Evolutionary conservation across 768 basidiomycete genomes (phyloP), one percentile per base, ranked within the genome.

Genomic region (Favolaschia claudopus): DNA sequence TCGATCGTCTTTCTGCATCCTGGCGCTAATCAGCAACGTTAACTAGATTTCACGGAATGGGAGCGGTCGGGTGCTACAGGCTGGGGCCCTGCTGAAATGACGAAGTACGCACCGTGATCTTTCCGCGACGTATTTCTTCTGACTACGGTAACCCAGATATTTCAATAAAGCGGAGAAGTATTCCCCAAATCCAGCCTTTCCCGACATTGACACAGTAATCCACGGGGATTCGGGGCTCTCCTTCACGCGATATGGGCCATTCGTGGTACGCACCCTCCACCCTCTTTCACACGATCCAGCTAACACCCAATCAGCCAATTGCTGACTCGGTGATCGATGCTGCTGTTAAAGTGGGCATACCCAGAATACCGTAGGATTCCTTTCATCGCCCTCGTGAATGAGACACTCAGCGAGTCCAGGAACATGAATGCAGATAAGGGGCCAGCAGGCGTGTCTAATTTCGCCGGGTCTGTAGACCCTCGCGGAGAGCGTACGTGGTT

Each of bases 271-370:
- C 7, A 3, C 4, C n/a, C n/a, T 10, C 19, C 33, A 7, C 19
- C 48, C 15, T 33, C 28, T 15, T 4, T 14, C 3, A n/a, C 10
- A 1, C 2, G 7, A n/a, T 25, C 17, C 5, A 5, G 1, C 24
- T 56, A 22, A 31, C 17, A 17, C 9, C 27, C 22, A 29, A 31
- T 49, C 28, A 64, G 63, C 63, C 63, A 8, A 64, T 64, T 31
- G 45, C 13, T 7, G 60, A 63, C 28, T 60, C 67, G 19, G 82
- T 82, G 51, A 67, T 85, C 19, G 66, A 80, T 10, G 73, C 83
- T 0, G 76, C 77, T 39, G 55, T 67, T 29, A 74, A 75, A 22
- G 70, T 68, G 4, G 84, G 84, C 1, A 69, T 85, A 25, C 77
- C 79, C 0, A 51, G 49, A 29, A 45, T 63, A 6, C 34, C 33